Percentiles rank a stretch among this genome's conserved stretches.
phyloP scores from a whole-genome alignment of 2,329 filamentous ascomycete species.

The Aureobasidium sp. region DNA sequence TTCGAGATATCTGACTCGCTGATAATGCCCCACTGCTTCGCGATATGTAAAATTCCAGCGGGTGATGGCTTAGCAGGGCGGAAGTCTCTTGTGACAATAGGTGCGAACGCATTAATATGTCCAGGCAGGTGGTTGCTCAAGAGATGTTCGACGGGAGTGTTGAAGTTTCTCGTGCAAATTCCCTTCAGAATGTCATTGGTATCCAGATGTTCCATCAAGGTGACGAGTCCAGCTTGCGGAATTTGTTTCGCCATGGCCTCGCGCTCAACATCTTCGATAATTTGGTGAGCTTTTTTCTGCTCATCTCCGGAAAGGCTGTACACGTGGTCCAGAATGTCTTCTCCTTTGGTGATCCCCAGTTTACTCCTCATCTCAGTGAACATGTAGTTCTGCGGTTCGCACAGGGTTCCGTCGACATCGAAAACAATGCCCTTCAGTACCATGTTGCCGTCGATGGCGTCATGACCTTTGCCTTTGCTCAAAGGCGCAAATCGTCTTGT shows the following conservation, averaged over 20 bases:
- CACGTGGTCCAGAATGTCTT: conserved; percentile 87
- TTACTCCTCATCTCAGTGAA: conserved; percentile 75
- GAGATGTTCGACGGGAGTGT: conserved; percentile 65
- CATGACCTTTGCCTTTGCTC: conserved; percentile 23
- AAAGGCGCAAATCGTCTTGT: conserved; percentile 44
- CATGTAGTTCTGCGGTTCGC: conserved; percentile 93
- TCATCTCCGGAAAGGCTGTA: conserved; percentile 57
- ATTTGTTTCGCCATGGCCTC: conserved; percentile 70
- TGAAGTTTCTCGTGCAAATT: conserved; percentile 93
- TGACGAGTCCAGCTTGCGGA: conserved; percentile 69
- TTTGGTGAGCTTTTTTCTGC: conserved; percentile 53
- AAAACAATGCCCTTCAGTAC: conserved; percentile 60
- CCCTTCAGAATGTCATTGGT: conserved; percentile 59
- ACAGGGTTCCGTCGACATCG: conserved; percentile 91
- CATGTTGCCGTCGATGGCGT: conserved; percentile 26
- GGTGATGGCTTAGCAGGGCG: conserved; percentile 79
- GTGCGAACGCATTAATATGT: conserved; percentile 53
- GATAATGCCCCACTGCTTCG: conserved; percentile 59
- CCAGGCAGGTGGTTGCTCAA: conserved; percentile 64
- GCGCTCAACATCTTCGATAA: conserved; percentile 72
- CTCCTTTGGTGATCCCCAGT: conserved; percentile 60
- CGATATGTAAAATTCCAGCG: conserved; percentile 80
- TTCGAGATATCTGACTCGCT: conserved; percentile 26
- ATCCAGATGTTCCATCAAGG: conserved; percentile 78
- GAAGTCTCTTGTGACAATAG: conserved; percentile 79